Evolutionary conservation across 345 rosid species (phyloP), one percentile per base, ranked within the genome.

Genomic region (Ceriops zippeliana): DNA sequence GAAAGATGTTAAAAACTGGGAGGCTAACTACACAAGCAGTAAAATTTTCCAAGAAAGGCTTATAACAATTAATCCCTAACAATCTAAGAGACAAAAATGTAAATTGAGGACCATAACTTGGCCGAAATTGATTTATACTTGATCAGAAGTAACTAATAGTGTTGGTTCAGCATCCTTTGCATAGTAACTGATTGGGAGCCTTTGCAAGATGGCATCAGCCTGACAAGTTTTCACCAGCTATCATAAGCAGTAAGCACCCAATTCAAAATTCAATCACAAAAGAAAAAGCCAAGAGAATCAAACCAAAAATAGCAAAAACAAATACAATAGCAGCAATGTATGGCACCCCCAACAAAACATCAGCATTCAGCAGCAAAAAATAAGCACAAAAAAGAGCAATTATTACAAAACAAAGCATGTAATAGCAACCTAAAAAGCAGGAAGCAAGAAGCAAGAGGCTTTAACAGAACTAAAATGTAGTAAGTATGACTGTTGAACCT

Each of bases 121-220:
- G 67, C 47, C 51, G 63, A 58, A 59, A 72, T 11, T 61, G 84
- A 78, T 70, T 64, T 70, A 76, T 91, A 87, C 96, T 87, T 93
- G 97, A 81, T 93, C 97, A 73, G 83, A 80, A 61, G 96, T 88
- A 71, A 88, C 68, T 67, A 91, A 76, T 69, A 91, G 53, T 73
- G 90, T 82, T 65, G 88, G 84, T 67, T 78, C 82, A 76, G 80
- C 86, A 72, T 87, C 85, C 84, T 78, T 53, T 63, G 65, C 24
- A 68, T 60, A 74, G 77, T 80, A 89, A 77, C 73, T 78, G 67
- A 51, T 47, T 42, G 85, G 83, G 28, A 86, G 84, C 83, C 79
- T 83, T 70, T 81, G 84, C 78, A 75, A 71, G 78, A 88, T 88
- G 82, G 95, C 89, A 73, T 84, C 90, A 78, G 91, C 92, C 97